Base-by-base conservation (phyloP, 192 early-diverging fungal genomes). In the Coemansia sp. region DNA sequence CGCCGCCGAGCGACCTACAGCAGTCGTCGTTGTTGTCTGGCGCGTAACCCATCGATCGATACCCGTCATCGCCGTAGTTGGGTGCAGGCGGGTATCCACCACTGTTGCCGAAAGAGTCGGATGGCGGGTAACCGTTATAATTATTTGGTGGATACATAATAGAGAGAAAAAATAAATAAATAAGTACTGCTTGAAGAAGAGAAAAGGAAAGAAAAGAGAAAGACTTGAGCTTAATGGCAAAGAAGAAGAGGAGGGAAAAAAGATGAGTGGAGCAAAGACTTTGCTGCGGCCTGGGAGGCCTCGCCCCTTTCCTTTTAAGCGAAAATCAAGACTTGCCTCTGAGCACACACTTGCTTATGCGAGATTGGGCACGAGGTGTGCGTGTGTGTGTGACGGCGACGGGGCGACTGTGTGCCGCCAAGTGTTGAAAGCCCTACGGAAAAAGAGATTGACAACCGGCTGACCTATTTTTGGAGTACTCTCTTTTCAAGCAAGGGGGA, bases 101-200 rank as follows among this genome's bases (percentile, higher is more conserved):
- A 23, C 38, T 33, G 6, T 47, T 33, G 38, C 42, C 50, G 57
- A 66, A 68, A 11, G 53, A 38, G 39, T 21, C 23, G 19, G 21
- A 30, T 3, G 52, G 52, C 52, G 52, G 52, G 13, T 70, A 64
- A 32, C 26, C 43, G 44, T 52, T 52, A 47, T 62, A 61, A 46
- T 62, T 53, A 37, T 39, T 52, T 32, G 67, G 73, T 40, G 73
- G 73, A 63, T 70, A 76, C 68, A 70, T 70, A 32, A 4, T 59
- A 17, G 14, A 42, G 30, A 14, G 30, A n/a, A 44, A 33, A 32
- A 50, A 47, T 43, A 55, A 44, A 40, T 7, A n/a, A 50, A 50
- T 17, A 64, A 50, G 30, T 33, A 14, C 4, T 19, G 47, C 19
- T 10, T 50, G 28, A 32, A 52, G 28, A 49, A 28, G n/a, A 59